These are phyloP conservation scores for Penicillium canescens DNA, from an alignment of 495 filamentous ascomycete genomes.

Conservation along the genomic window DNA sequence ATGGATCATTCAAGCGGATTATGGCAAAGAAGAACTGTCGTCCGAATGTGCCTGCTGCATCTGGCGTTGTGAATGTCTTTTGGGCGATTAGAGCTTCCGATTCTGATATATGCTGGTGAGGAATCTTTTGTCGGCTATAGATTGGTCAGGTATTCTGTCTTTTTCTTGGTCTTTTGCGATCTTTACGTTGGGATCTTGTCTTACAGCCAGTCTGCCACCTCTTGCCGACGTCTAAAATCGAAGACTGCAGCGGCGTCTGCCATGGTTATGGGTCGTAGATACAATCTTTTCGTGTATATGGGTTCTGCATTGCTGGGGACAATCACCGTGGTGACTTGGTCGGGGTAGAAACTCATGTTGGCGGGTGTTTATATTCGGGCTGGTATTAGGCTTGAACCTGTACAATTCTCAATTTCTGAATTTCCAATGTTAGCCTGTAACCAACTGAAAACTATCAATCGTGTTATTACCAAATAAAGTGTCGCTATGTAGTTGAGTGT, in stretches of 20 bases:
- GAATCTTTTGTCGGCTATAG: conserved; percentile 19
- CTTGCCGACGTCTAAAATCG: conserved; percentile 20
- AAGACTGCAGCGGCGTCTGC: conserved; percentile 22
- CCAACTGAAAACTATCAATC: too few relatives aligned
- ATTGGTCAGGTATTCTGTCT: not conserved
- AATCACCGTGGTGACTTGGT: conserved; percentile 17
- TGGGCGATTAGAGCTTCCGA: conserved; percentile 19
- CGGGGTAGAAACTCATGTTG: conserved; percentile 13
- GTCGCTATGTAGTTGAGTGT: not conserved
- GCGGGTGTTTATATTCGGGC: not conserved
- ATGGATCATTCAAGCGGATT: conserved; percentile 14
- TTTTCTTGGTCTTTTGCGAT: not conserved
- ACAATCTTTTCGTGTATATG: conserved; percentile 21
- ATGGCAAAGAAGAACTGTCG: conserved; percentile 26
- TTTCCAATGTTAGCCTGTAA: too few relatives aligned
- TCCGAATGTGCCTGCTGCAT: conserved; percentile 22
- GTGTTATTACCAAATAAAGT: too few relatives aligned
- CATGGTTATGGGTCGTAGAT: conserved; percentile 15
- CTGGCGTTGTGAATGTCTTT: conserved; percentile 24
- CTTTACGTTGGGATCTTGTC: not conserved
- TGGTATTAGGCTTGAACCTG: too few relatives aligned
- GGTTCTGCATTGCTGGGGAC: conserved; percentile 7
- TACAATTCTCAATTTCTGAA: too few relatives aligned
- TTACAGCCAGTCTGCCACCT: conserved; percentile 33
- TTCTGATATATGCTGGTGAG: conserved; percentile 19